Evolutionary conservation across 1,284 basidiomycete genomes (phyloP).

Genomic region (Ceratobasidium theobromae): DNA sequence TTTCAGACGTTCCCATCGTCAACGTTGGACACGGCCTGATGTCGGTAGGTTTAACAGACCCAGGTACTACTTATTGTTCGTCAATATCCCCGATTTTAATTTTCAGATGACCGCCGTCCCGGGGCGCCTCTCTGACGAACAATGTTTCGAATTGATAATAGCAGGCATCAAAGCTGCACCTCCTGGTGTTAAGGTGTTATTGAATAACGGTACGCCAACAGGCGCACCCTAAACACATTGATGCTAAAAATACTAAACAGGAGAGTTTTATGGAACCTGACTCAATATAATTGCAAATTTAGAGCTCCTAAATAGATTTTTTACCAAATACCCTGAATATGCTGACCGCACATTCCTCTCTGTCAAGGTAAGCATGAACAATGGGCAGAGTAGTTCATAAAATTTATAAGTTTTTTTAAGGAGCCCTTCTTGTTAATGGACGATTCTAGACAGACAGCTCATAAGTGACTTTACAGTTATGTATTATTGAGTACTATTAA

Average conservation of each 20-base stretch:
- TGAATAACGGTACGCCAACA: conserved; percentile 36
- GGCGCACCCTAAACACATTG: too few relatives aligned
- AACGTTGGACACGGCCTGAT: conserved; percentile 33
- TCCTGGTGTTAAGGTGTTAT: conserved; percentile 29
- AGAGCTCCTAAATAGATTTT: conserved; percentile 34
- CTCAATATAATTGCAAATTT: conserved; percentile 32
- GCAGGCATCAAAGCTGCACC: conserved; percentile 32
- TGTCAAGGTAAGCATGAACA: conserved; percentile 30
- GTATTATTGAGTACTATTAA: background rate
- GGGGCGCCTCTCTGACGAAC: conserved; percentile 33
- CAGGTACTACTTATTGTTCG: background rate
- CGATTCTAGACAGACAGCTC: background rate
- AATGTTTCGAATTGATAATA: conserved; percentile 35
- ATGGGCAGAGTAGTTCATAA: background rate
- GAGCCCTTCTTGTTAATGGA: background rate
- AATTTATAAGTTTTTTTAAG: background rate
- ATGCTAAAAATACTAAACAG: background rate
- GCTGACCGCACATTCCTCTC: conserved; percentile 35
- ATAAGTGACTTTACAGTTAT: background rate
- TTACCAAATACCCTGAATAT: conserved; percentile 36
- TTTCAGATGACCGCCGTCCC: conserved; percentile 33
- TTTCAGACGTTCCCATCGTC: conserved; percentile 19
- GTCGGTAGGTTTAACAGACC: conserved; percentile 10
- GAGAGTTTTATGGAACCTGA: conserved; percentile 34
- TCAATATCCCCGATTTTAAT: background rate